Evolutionary conservation across 495 filamentous ascomycete genomes (phyloP).

Genomic region (Daldinia caldariorum): DNA sequence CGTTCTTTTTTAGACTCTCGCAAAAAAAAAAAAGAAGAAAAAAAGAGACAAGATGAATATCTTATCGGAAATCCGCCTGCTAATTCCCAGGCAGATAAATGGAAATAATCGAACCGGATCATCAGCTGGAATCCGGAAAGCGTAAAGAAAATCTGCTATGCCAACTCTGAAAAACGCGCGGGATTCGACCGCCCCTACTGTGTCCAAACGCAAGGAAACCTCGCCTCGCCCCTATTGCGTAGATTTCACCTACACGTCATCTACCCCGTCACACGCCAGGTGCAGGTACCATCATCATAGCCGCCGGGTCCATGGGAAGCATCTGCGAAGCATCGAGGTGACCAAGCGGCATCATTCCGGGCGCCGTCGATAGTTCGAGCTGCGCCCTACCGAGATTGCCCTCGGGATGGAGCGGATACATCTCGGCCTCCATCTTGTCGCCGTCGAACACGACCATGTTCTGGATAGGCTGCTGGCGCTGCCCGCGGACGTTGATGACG

Average conservation of each 20-base stretch:
- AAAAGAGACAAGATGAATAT: neutral
- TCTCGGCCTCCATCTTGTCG: constrained; percentile 75
- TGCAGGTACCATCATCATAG: constrained; percentile 24
- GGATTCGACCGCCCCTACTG: neutral
- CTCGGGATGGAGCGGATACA: constrained; percentile 83
- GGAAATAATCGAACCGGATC: constrained; percentile 3
- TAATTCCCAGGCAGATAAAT: neutral
- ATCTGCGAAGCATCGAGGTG: constrained; percentile 34
- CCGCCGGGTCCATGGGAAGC: constrained; percentile 27
- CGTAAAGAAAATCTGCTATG: constrained; percentile 1
- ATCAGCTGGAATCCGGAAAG: neutral
- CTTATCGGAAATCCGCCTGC: neutral
- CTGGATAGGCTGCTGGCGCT: constrained; percentile 91
- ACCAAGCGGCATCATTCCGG: constrained; percentile 32
- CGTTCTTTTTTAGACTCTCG: neutral
- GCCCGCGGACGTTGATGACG: constrained; percentile 93
- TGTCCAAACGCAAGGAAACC: constrained; percentile 11
- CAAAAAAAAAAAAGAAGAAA: neutral
- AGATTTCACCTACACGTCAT: neutral
- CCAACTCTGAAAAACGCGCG: constrained; percentile 1
- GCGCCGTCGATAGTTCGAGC: constrained; percentile 37
- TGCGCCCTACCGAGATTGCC: constrained; percentile 56
- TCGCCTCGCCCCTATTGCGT: neutral
- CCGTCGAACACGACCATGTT: constrained; percentile 95
- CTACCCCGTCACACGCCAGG: neutral